Percentiles rank a stretch among this genome's conserved stretches.
Evolutionary conservation across 1,284 basidiomycete genomes (phyloP).

Genomic region (Sutorius eximius): DNA sequence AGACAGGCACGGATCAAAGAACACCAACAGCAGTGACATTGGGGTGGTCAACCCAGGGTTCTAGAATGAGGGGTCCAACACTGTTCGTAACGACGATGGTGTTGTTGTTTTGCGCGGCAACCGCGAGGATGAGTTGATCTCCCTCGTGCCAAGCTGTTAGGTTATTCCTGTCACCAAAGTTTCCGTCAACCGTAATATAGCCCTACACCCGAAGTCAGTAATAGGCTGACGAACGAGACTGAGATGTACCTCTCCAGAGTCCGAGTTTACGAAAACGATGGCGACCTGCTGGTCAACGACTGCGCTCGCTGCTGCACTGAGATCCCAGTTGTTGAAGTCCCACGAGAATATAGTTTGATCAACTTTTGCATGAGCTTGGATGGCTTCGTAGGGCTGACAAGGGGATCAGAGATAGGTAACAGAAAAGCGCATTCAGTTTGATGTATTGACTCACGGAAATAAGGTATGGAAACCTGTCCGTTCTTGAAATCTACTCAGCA

Average conservation of each 20-base stretch:
- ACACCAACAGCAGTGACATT: constrained; percentile 48
- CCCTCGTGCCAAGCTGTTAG: constrained; percentile 60
- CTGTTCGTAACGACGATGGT: constrained; percentile 60
- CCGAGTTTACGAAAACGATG: constrained; percentile 42
- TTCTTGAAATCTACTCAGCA: constrained; percentile 25
- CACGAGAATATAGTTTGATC: constrained; percentile 39
- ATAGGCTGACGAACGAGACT: not conserved
- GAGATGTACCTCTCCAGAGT: constrained; percentile 38
- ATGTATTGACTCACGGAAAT: constrained; percentile 32
- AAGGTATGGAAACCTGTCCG: constrained; percentile 39
- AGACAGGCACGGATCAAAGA: not conserved
- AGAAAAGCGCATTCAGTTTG: not conserved
- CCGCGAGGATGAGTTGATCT: constrained; percentile 41
- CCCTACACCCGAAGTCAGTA: constrained; percentile 32
- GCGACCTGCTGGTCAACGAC: constrained; percentile 34
- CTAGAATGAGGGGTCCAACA: constrained; percentile 51
- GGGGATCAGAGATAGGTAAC: not conserved
- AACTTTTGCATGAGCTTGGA: constrained; percentile 32
- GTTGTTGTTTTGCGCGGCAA: constrained; percentile 45
- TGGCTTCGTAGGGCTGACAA: constrained; percentile 41
- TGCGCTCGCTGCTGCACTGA: constrained; percentile 26
- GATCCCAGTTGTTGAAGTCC: constrained; percentile 39
- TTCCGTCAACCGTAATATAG: constrained; percentile 56
- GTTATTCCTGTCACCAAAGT: constrained; percentile 49
- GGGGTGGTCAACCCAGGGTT: constrained; percentile 52